Conservation (phyloP, 148 eudicot genomes). For the Nepenthes gracilis region DNA sequence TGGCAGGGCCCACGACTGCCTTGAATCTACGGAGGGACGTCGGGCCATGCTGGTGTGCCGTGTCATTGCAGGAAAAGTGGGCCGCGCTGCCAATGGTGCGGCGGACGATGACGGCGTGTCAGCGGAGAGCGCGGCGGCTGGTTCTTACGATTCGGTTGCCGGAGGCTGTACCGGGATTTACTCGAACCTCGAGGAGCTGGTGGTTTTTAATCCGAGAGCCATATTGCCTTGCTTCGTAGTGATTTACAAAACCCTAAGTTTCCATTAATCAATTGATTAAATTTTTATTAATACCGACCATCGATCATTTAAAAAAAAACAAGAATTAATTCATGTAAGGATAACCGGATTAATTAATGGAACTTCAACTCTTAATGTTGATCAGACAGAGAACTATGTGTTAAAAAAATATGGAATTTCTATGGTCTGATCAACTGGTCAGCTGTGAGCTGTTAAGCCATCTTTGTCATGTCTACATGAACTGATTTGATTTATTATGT, state of each 20-base stretch:
- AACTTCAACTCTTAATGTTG: no score
- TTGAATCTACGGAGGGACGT: conserved; percentile 27
- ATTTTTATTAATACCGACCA: no score
- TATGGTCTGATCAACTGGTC: no score
- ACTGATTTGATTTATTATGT: no score
- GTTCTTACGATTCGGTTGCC: conserved; percentile 57
- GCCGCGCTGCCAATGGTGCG: conserved; percentile 15
- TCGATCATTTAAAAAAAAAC: no score
- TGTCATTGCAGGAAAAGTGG: conserved; percentile 82
- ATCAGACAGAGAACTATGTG: no score
- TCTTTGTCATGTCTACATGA: no score
- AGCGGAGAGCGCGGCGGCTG: conserved; percentile 9
- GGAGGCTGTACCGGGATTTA: conserved; percentile 44
- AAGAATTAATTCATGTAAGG: no score
- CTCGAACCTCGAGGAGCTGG: conserved; percentile 70
- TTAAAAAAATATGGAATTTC: no score
- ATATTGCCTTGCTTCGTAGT: conserved; percentile 95
- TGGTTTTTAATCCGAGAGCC: conserved; percentile 66
- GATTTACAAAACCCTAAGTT: conserved; percentile 45
- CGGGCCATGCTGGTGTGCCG: conserved; percentile 93
- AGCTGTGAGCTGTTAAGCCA: no score
- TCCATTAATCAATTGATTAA: not conserved
- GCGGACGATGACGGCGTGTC: conserved; percentile 22
- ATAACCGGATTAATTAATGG: no score
- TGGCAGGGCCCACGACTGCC: conserved; percentile 74